A percentile compares a stretch with the other conserved stretches of the same genome.
phyloP scores from a whole-genome alignment of 1,139 yeast genomes.

The Candida neerlandica region DNA sequence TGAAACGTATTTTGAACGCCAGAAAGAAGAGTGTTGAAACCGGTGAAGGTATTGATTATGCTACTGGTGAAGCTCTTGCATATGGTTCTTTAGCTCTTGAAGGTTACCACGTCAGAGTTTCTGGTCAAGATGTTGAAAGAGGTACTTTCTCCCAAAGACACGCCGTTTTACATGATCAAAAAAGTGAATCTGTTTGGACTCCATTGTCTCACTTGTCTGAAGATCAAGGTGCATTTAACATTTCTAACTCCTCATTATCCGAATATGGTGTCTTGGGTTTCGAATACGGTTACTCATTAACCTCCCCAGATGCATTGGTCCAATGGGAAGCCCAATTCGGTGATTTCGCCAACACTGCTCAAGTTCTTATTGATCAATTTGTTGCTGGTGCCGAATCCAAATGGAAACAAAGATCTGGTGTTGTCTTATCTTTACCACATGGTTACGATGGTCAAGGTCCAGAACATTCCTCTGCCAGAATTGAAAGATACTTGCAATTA shows the following conservation, averaged over 20 bases:
- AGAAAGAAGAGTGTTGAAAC: slow-evolving; percentile 86
- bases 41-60: slow-evolving; percentile 93
- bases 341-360: slow-evolving; percentile 99
- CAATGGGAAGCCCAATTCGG: slow-evolving; percentile 99
- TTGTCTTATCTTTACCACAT: slow-evolving; percentile 94
- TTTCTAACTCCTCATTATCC: slow-evolving; percentile 94
- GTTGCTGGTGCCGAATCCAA: slow-evolving; percentile 96
- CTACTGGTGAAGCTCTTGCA: slow-evolving; percentile 97
- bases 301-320: slow-evolving; percentile 93
- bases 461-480: slow-evolving; percentile 97
- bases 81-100: slow-evolving; percentile 90
- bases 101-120: slow-evolving; percentile 95
- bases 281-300: slow-evolving; percentile 97
- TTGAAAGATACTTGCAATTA: slow-evolving; percentile 94
- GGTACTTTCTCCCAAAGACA: slow-evolving; percentile 99
- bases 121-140: slow-evolving; percentile 99
- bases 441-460: slow-evolving; percentile 99
- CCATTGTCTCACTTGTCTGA: slow-evolving; percentile 81
- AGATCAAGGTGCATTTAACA: slow-evolving; percentile 83
- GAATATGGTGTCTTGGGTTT: slow-evolving; percentile 99
- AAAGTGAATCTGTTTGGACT: slow-evolving; percentile 76
- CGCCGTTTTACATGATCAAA: slow-evolving; percentile 96
- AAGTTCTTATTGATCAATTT: slow-evolving; percentile 95
- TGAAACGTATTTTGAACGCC: slow-evolving; percentile 88
- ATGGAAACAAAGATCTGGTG: slow-evolving; percentile 99